Percentiles rank a stretch among this genome's conserved stretches.
Conservation (phyloP, 257 asterid species). For the Ajuga chamaepitys region DNA sequence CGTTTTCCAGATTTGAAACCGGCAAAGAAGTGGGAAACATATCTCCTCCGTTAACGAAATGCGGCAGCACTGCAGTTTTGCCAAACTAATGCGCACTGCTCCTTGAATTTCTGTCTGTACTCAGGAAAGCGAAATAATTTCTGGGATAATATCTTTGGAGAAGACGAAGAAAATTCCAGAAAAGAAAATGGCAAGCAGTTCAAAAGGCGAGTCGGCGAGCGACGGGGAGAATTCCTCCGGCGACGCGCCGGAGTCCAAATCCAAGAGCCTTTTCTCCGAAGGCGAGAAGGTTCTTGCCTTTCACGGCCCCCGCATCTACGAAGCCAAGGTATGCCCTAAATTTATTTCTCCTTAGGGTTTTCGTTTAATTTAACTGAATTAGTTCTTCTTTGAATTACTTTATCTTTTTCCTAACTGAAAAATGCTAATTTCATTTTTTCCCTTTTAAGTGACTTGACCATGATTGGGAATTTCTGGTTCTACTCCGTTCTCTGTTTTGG, state of each 20-base stretch:
- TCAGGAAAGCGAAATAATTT: not conserved
- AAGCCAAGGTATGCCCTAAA: slow-evolving; percentile 31
- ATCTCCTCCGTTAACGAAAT: not conserved
- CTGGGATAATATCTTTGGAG: not conserved
- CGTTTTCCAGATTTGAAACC: slow-evolving; percentile 15
- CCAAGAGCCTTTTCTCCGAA: slow-evolving; percentile 50
- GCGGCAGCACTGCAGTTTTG: not conserved
- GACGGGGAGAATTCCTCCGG: slow-evolving; percentile 70
- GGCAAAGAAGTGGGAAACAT: slow-evolving; percentile 18
- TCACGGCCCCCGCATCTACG: slow-evolving; percentile 82
- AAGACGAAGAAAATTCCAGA: not conserved
- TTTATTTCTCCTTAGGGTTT: slow-evolving; percentile 23
- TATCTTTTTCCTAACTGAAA: not conserved
- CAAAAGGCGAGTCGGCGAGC: slow-evolving; percentile 53
- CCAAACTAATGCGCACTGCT: not conserved
- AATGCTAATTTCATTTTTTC: not conserved
- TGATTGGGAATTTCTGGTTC: not conserved
- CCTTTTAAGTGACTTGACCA: not conserved
- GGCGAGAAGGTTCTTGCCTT: slow-evolving; percentile 92
- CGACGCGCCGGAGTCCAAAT: slow-evolving; percentile 47
- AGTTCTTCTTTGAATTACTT: slow-evolving; percentile 3
- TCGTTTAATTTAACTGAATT: not conserved
- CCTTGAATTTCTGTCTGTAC: not conserved
- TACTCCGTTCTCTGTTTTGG: not conserved
- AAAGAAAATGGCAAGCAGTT: slow-evolving; percentile 27